Conservation (phyloP, 352 stramenopile species). For the Phytopythium ostracodes region DNA sequence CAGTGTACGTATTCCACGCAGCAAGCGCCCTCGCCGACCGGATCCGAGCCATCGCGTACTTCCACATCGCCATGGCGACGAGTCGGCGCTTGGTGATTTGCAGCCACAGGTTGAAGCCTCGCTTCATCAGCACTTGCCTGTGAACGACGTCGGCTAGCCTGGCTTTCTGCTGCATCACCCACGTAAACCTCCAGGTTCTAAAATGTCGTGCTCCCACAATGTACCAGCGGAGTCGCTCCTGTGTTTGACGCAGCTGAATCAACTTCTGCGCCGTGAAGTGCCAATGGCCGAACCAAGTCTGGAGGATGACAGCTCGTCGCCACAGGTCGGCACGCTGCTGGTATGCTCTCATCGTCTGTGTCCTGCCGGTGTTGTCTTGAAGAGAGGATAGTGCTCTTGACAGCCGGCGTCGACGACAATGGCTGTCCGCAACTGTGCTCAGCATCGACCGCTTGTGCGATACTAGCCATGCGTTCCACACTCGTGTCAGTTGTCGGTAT, state of each 20-base stretch:
- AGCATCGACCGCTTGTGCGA: background rate
- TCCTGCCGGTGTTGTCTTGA: background rate
- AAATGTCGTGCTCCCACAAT: background rate
- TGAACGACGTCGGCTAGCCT: background rate
- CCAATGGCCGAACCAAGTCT: background rate
- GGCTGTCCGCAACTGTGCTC: background rate
- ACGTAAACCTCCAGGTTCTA: conserved; percentile 5
- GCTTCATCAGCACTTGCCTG: background rate
- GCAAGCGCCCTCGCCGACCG: background rate
- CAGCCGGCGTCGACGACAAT: background rate
- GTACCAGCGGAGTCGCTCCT: background rate
- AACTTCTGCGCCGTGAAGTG: background rate
- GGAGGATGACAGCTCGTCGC: background rate
- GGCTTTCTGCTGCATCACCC: conserved; percentile 5
- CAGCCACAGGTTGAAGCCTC: conserved; percentile 8
- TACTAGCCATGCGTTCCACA: background rate
- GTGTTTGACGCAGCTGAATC: background rate
- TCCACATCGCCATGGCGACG: conserved; percentile 18
- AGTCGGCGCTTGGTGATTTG: conserved; percentile 19
- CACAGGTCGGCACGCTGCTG: background rate
- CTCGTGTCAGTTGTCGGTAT: background rate
- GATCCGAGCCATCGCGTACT: conserved; percentile 11
- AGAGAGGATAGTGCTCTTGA: background rate
- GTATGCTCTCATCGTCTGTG: background rate
- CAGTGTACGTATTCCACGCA: background rate